These are phyloP conservation scores for Lepiota venenata DNA, from an alignment of 768 basidiomycete species.

Conservation along the genomic window DNA sequence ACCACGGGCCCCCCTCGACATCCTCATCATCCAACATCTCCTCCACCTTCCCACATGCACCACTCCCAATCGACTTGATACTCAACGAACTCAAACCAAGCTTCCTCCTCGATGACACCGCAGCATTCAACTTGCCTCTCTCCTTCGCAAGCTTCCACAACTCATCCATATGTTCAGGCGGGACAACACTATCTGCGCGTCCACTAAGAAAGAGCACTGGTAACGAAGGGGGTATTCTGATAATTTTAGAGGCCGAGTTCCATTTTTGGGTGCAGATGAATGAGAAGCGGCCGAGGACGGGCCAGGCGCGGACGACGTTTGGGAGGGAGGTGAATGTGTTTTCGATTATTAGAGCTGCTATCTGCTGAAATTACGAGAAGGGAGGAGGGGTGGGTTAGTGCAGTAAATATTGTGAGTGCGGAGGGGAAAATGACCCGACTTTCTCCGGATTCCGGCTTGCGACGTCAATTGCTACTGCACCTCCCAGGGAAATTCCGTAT, in stretches of 20 bases:
- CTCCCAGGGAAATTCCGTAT: conserved; percentile 80
- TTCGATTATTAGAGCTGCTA: conserved; percentile 75
- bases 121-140: not conserved
- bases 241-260: conserved; percentile 66
- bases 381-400: no score
- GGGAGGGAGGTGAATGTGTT: conserved; percentile 88
- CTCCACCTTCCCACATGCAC: not conserved
- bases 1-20: not conserved
- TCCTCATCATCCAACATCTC: not conserved
- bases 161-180: conserved; percentile 11
- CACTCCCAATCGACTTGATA: not conserved
- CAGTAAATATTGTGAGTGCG: not conserved
- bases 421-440: conserved; percentile 31
- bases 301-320: conserved; percentile 64
- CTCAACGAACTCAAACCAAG: not conserved
- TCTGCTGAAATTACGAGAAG: no score
- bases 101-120: not conserved
- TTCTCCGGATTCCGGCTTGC: conserved; percentile 65
- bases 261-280: conserved; percentile 79
- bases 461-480: conserved; percentile 84
- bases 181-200: conserved; percentile 6
- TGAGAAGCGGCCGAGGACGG: conserved; percentile 59
- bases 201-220: conserved; percentile 61
- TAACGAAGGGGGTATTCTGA: conserved; percentile 44
- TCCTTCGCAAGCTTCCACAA: conserved; percentile 9